These are phyloP conservation scores for Tolypocladium inflatum DNA, from an alignment of 2,329 filamentous ascomycete species.

Conservation along the genomic window DNA sequence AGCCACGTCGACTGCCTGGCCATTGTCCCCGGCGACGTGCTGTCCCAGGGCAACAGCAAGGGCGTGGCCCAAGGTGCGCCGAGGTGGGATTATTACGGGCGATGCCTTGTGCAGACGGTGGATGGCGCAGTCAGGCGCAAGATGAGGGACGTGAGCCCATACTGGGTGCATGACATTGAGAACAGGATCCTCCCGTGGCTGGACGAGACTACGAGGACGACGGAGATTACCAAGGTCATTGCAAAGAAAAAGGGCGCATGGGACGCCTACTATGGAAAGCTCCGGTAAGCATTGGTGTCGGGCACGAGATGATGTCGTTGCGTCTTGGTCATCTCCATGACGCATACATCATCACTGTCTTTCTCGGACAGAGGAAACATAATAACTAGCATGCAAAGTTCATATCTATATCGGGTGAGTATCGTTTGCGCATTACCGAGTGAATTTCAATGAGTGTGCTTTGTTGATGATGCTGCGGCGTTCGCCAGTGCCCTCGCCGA, in stretches of 20 bases:
- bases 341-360: neutral
- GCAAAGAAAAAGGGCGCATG: neutral
- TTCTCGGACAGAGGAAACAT: neutral
- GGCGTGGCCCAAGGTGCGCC: conserved; percentile 9
- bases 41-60: conserved; percentile 11
- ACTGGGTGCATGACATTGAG: conserved; percentile 14
- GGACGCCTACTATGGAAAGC: neutral
- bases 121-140: conserved; percentile 12
- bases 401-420: neutral
- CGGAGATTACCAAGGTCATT: neutral
- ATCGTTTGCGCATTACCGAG: neutral
- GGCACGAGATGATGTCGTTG: neutral
- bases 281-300: neutral
- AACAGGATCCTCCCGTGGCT: conserved; percentile 2
- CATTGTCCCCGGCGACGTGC: conserved; percentile 18
- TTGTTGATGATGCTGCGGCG: neutral
- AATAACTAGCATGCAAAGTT: neutral
- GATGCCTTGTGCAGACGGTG: conserved; percentile 10
- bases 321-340: neutral
- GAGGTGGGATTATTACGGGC: conserved; percentile 3
- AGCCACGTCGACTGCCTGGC: conserved; percentile 17
- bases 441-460: neutral
- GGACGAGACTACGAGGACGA: conserved; percentile 1
- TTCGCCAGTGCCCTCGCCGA: neutral
- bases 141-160: conserved; percentile 14